Percentiles rank a stretch among this genome's conserved stretches.
Evolutionary conservation across 2,329 filamentous ascomycete species (phyloP).

Genomic region (Orbilia brochopaga): DNA sequence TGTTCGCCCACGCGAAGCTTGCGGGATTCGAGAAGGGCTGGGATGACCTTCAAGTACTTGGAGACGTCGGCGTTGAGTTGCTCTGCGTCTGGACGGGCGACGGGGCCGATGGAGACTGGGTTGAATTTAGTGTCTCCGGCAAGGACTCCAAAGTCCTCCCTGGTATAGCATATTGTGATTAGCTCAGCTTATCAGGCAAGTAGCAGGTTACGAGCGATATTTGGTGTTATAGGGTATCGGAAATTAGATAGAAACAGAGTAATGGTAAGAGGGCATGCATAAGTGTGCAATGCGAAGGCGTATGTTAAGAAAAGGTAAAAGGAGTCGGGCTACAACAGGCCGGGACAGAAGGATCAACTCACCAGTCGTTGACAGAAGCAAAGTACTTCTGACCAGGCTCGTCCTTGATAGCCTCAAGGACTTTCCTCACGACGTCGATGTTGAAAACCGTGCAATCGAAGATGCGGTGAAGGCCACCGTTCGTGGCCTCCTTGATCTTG

Average conservation of each 20-base stretch:
- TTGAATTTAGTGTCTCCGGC: conserved; percentile 28
- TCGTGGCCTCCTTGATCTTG: conserved; percentile 30
- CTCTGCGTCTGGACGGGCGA: conserved; percentile 22
- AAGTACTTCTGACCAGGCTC: conserved; percentile 36
- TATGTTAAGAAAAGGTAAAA: too few relatives aligned
- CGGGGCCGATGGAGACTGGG: conserved; percentile 17
- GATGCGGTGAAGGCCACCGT: conserved; percentile 36
- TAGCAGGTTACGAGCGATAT: neutral
- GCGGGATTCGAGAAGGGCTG: conserved; percentile 4
- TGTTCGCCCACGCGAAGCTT: conserved; percentile 29
- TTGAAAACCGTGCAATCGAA: conserved; percentile 30
- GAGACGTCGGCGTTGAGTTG: conserved; percentile 16
- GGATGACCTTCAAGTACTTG: conserved; percentile 17
- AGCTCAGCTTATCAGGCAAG: neutral
- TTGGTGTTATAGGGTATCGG: too few relatives aligned
- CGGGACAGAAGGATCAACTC: conserved; percentile 4
- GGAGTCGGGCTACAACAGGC: neutral
- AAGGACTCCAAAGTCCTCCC: conserved; percentile 33
- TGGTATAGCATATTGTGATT: neutral
- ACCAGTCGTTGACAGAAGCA: conserved; percentile 43
- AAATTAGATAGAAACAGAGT: too few relatives aligned
- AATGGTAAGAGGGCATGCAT: too few relatives aligned
- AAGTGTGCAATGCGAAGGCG: neutral
- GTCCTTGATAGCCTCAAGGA: conserved; percentile 30
- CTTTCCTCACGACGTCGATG: conserved; percentile 14